These are phyloP conservation scores for Trichopus zeylanicus DNA, from an alignment of 116 monocot species.

Conservation along the genomic window DNA sequence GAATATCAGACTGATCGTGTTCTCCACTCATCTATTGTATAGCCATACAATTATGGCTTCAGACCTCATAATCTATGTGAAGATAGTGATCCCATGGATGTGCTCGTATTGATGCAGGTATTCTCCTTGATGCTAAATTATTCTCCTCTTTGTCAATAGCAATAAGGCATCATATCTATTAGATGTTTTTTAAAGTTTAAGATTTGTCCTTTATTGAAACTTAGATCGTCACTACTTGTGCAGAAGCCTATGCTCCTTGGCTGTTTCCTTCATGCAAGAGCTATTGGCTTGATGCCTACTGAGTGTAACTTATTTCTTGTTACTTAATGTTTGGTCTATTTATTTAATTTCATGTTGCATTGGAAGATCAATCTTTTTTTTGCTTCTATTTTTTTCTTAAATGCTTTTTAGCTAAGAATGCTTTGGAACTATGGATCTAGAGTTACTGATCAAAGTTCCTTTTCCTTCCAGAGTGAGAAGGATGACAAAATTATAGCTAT, in stretches of 20 bases:
- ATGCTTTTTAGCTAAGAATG: too few species aligned
- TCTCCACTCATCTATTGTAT: conserved; percentile 75
- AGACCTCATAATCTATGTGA: conserved; percentile 78
- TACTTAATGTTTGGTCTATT: conserved; percentile 72
- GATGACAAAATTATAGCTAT: conserved; percentile 86
- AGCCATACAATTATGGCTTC: conserved; percentile 85
- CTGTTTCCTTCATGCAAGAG: too few species aligned
- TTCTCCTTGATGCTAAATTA: neutral
- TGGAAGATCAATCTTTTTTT: conserved; percentile 28
- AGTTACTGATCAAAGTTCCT: too few species aligned
- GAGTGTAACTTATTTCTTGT: too few species aligned
- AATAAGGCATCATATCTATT: too few species aligned
- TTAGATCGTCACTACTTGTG: conserved; percentile 1
- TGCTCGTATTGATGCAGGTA: conserved; percentile 78
- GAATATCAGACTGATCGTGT: conserved; percentile 56
- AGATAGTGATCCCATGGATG: conserved; percentile 77
- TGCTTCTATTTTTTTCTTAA: too few species aligned
- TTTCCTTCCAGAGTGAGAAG: conserved; percentile 45
- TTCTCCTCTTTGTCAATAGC: too few species aligned
- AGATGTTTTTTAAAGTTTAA: too few species aligned
- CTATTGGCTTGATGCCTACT: too few species aligned
- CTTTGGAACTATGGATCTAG: too few species aligned
- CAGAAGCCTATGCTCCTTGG: conserved; percentile 70
- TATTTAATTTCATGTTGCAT: conserved; percentile 87
- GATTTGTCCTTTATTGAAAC: too few species aligned